Conservation (phyloP, 2,329 filamentous ascomycete genomes). For the Arthroderma sp. region DNA sequence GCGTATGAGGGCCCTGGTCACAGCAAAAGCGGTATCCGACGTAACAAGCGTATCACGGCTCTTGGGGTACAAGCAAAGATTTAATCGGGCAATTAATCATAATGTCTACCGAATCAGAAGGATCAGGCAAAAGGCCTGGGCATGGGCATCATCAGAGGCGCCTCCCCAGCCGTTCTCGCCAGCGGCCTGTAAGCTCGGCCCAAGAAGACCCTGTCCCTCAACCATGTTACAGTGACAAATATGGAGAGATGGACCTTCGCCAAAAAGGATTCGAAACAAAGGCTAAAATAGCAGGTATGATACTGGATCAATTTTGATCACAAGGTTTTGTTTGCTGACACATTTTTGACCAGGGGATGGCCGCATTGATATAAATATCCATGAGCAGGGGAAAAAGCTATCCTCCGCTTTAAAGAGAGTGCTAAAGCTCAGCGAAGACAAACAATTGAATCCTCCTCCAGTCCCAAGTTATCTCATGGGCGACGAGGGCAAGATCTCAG, state of each 20-base stretch:
- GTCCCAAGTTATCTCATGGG: constrained; percentile 56
- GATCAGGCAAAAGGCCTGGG: too few relatives aligned
- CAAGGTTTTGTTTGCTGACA: too few relatives aligned
- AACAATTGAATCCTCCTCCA: constrained; percentile 6
- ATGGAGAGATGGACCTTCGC: constrained; percentile 48
- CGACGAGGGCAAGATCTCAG: constrained; percentile 46
- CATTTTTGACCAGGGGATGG: constrained; percentile 46
- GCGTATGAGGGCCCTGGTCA: too few relatives aligned
- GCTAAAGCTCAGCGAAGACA: constrained; percentile 38
- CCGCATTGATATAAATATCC: constrained; percentile 66
- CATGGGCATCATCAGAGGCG: too few relatives aligned
- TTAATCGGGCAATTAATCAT: too few relatives aligned
- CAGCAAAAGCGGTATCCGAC: too few relatives aligned
- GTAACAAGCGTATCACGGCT: too few relatives aligned
- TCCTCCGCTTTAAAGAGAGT: constrained; percentile 55
- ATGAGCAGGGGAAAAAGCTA: constrained; percentile 53
- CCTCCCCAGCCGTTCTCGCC: too few relatives aligned
- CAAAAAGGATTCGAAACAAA: constrained; percentile 51
- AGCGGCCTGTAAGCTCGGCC: too few relatives aligned
- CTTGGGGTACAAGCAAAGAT: too few relatives aligned
- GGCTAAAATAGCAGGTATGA: constrained; percentile 43
- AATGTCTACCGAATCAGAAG: too few relatives aligned
- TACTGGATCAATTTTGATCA: background rate
- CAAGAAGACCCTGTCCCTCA: constrained; percentile 8
- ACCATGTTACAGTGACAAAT: constrained; percentile 26